Conservation (phyloP, 2,329 filamentous ascomycete species). For the Penicillium sp. region DNA sequence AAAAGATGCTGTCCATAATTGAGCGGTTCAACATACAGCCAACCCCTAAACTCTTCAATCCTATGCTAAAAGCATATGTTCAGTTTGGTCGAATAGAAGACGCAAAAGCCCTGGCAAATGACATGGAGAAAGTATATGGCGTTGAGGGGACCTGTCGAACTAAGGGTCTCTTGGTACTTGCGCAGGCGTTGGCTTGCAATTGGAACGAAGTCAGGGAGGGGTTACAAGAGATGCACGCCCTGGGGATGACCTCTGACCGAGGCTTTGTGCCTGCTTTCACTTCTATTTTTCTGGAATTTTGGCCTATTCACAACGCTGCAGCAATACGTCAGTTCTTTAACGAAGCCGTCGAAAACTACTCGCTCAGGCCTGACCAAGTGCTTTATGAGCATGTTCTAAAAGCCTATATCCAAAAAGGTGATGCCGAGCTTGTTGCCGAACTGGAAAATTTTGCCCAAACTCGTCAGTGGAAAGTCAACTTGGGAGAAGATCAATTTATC, state of each 20-base stretch:
- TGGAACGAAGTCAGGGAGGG: conserved; percentile 38
- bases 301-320: conserved; percentile 31
- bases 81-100: conserved; percentile 33
- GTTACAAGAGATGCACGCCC: conserved; percentile 35
- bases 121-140: conserved; percentile 30
- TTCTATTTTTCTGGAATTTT: conserved; percentile 40
- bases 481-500: conserved; percentile 28
- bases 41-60: conserved; percentile 39
- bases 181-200: conserved; percentile 34
- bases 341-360: conserved; percentile 31
- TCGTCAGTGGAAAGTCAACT: conserved; percentile 29
- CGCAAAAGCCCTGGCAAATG: conserved; percentile 32
- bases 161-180: conserved; percentile 34
- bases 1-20: conserved; percentile 26
- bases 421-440: conserved; percentile 27
- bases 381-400: conserved; percentile 39
- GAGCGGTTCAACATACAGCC: conserved; percentile 26
- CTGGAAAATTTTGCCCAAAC: conserved; percentile 28
- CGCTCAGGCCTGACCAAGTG: conserved; percentile 34
- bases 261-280: conserved; percentile 35
- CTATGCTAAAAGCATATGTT: conserved; percentile 37
- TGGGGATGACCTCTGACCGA: conserved; percentile 25
- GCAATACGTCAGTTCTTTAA: conserved; percentile 35
- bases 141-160: conserved; percentile 31
- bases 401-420: conserved; percentile 38